These are phyloP conservation scores for Dendrobium nobile DNA, from an alignment of 106 monocot species.

Conservation along the genomic window DNA sequence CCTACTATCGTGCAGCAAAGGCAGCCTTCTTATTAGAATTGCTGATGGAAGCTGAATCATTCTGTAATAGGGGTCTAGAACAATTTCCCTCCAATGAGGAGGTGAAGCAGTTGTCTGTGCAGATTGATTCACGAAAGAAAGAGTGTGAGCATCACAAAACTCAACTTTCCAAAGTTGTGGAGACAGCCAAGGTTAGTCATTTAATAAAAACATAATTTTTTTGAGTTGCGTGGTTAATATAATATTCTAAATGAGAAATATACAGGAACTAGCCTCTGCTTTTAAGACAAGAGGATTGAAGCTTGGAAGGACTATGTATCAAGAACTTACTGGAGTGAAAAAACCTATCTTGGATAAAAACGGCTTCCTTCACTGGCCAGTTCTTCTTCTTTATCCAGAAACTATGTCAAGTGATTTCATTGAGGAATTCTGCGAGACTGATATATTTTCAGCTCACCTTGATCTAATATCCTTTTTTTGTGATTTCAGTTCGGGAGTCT, in stretches of 20 bases:
- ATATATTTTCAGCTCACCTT: constrained; percentile 65
- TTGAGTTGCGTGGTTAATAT: neutral
- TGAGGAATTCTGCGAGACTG: constrained; percentile 88
- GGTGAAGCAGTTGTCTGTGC: constrained; percentile 46
- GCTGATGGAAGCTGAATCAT: constrained; percentile 52
- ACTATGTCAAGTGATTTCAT: constrained; percentile 95
- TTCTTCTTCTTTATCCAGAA: constrained; percentile 96
- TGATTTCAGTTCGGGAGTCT: neutral
- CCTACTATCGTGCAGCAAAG: constrained; percentile 86
- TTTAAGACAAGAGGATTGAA: constrained; percentile 73
- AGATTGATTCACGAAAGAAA: constrained; percentile 39
- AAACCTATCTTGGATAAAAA: constrained; percentile 63
- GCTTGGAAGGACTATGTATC: constrained; percentile 70
- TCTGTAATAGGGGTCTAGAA: constrained; percentile 65
- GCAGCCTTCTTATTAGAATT: constrained; percentile 64
- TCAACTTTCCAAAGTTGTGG: constrained; percentile 44
- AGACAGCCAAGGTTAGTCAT: constrained; percentile 65
- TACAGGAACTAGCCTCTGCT: constrained; percentile 54
- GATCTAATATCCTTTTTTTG: constrained; percentile 78
- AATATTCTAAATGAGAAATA: neutral
- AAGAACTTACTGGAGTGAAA: constrained; percentile 70
- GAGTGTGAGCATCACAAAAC: constrained; percentile 41
- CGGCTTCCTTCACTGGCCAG: constrained; percentile 84
- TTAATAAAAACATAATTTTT: neutral
- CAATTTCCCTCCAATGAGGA: constrained; percentile 68